Conservation (phyloP, 2,329 filamentous ascomycete genomes). For the Volutella citrinella region DNA sequence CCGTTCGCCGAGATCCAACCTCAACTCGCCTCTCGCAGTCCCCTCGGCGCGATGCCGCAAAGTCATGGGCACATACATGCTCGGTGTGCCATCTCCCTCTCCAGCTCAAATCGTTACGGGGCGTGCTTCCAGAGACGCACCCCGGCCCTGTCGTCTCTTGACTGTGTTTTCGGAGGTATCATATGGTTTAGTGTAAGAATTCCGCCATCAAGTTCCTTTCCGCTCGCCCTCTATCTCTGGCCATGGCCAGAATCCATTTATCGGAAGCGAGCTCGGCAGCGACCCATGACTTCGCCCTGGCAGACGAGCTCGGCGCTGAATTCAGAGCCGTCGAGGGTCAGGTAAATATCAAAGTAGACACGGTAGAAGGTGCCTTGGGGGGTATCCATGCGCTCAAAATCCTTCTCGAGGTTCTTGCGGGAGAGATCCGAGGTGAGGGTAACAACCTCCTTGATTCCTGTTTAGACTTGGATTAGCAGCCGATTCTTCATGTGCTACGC, state of each 20-base stretch:
- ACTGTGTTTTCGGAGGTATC: slow-evolving; percentile 27
- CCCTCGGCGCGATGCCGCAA: no score
- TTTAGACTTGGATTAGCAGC: no score
- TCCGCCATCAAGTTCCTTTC: no score
- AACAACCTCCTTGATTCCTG: slow-evolving; percentile 98
- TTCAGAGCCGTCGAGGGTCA: slow-evolving; percentile 94
- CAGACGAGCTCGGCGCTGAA: slow-evolving; percentile 99
- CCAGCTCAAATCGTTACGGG: slow-evolving; percentile 1
- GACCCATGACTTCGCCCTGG: slow-evolving; percentile 98
- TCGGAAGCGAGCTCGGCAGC: slow-evolving; percentile 86
- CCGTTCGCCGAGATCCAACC: slow-evolving; percentile 11
- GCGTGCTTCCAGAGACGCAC: background rate
- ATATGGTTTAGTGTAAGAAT: no score
- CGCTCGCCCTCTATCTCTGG: slow-evolving; percentile 13
- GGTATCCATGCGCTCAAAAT: slow-evolving; percentile 99
- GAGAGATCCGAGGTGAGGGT: slow-evolving; percentile 96
- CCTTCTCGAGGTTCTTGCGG: slow-evolving; percentile 97
- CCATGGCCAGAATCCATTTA: slow-evolving; percentile 31
- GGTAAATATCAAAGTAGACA: slow-evolving; percentile 75
- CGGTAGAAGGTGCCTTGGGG: slow-evolving; percentile 95
- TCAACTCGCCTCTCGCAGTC: slow-evolving; percentile 5
- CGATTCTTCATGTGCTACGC: no score
- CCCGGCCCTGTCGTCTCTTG: slow-evolving; percentile 2
- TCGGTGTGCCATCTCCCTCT: no score
- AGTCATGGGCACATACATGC: no score